A percentile compares a stretch with the other conserved stretches of the same genome.
Evolutionary conservation across 805 yeast species (phyloP).

Genomic region (Priceomyces castillae): DNA sequence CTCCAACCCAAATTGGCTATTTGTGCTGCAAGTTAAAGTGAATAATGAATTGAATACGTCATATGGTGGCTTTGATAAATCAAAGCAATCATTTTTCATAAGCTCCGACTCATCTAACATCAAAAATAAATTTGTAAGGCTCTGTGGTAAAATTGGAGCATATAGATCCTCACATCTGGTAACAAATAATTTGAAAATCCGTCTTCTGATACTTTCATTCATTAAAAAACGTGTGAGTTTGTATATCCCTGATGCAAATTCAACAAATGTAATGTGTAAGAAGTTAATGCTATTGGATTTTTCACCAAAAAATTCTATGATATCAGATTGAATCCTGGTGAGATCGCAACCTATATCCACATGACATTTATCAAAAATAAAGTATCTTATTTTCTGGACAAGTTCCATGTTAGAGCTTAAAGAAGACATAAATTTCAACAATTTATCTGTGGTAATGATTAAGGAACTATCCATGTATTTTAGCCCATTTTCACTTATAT

Average conservation of each 20-base stretch:
- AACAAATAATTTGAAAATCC: slow-evolving; percentile 30
- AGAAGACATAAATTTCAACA: slow-evolving; percentile 18
- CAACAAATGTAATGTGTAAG: slow-evolving; percentile 31
- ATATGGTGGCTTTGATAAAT: slow-evolving; percentile 19
- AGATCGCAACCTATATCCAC: slow-evolving; percentile 10
- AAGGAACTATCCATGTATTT: slow-evolving; percentile 29
- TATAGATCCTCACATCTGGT: slow-evolving; percentile 21
- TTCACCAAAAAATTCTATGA: slow-evolving; percentile 25
- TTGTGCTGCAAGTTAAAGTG: slow-evolving; percentile 33
- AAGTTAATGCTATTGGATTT: slow-evolving; percentile 24
- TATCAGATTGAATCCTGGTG: slow-evolving; percentile 18
- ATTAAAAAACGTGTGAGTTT: slow-evolving; percentile 23
- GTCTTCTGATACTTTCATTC: slow-evolving; percentile 22
- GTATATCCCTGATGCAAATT: slow-evolving; percentile 22
- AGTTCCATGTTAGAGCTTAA: slow-evolving; percentile 18
- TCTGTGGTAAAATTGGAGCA: slow-evolving; percentile 24
- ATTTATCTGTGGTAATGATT: slow-evolving; percentile 17
- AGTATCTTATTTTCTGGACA: slow-evolving; percentile 23
- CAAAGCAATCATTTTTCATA: slow-evolving; percentile 15
- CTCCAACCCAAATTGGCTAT: slow-evolving; percentile 29
- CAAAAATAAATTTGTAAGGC: slow-evolving; percentile 30
- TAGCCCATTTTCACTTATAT: slow-evolving; percentile 27
- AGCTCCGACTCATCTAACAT: slow-evolving; percentile 31
- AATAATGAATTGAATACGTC: slow-evolving; percentile 21
- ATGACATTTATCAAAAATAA: slow-evolving; percentile 34